Percentiles rank a stretch among this genome's conserved stretches.
These are phyloP conservation scores for Solanum phureja DNA, from an alignment of 257 asterid genomes.

Conservation along the genomic window DNA sequence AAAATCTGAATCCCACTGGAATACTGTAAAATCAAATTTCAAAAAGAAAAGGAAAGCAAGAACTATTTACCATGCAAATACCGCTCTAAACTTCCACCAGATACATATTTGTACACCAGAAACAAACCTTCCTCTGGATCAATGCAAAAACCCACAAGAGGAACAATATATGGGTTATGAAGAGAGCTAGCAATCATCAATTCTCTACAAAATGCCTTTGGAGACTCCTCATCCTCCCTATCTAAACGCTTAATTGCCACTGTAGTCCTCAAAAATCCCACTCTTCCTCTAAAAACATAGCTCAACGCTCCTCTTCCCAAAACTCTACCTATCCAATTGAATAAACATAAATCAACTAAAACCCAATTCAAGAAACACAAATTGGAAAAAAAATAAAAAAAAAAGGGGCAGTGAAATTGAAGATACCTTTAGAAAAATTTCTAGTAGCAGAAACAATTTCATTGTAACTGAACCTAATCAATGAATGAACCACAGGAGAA, in stretches of 20 bases:
- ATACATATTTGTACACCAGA: constrained; percentile 77
- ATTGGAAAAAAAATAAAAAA: not conserved
- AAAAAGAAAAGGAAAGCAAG: not conserved
- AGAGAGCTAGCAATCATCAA: constrained; percentile 87
- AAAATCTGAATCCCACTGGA: not conserved
- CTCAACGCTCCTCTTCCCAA: constrained; percentile 94
- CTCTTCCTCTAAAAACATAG: constrained; percentile 82
- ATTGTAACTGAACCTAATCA: constrained; percentile 62
- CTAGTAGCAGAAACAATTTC: constrained; percentile 64
- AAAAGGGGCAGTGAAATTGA: not conserved
- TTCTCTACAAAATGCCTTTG: constrained; percentile 90
- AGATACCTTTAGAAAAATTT: constrained; percentile 64
- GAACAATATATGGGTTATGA: constrained; percentile 66
- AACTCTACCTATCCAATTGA: constrained; percentile 59
- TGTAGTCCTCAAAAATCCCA: constrained; percentile 48
- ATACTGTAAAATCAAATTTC: not conserved
- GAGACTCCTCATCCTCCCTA: constrained; percentile 66
- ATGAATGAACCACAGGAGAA: constrained; percentile 67
- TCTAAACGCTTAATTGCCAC: constrained; percentile 82
- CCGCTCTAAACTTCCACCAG: constrained; percentile 88
- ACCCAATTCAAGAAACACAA: not conserved
- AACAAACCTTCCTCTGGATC: constrained; percentile 81
- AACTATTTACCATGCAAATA: constrained; percentile 53
- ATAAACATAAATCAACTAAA: not conserved
- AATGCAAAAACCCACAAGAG: constrained; percentile 74